These are phyloP conservation scores for Metschnikowia koreensis DNA, from an alignment of 805 yeast genomes.

Conservation along the genomic window DNA sequence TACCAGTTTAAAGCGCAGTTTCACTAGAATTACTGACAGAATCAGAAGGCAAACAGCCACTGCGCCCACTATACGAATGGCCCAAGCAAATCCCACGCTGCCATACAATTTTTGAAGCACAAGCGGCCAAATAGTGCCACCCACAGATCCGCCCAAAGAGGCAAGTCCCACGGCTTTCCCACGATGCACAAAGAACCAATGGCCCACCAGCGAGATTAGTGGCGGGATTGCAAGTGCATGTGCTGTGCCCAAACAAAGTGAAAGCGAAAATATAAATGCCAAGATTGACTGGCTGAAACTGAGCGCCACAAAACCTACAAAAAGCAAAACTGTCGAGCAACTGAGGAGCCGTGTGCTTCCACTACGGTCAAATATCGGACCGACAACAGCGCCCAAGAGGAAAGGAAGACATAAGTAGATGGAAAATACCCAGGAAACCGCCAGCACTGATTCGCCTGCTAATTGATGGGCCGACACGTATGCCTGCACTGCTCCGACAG, in stretches of 20 bases:
- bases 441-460: conserved; percentile 40
- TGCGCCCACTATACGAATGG: conserved; percentile 48
- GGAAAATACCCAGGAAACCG: conserved; percentile 66
- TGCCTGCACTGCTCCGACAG: conserved; percentile 62
- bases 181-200: conserved; percentile 61
- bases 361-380: conserved; percentile 60
- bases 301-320: conserved; percentile 52
- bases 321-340: conserved; percentile 33
- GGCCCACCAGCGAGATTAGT: conserved; percentile 57
- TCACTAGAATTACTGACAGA: conserved; percentile 26
- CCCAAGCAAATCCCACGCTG: conserved; percentile 58
- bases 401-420: conserved; percentile 47
- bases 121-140: conserved; percentile 62
- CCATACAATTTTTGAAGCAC: conserved; percentile 45
- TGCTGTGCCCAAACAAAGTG: conserved; percentile 54
- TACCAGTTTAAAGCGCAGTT: conserved; percentile 23
- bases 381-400: conserved; percentile 36
- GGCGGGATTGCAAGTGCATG: conserved; percentile 62
- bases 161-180: conserved; percentile 63
- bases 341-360: conserved; percentile 50
- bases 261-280: conserved; percentile 60
- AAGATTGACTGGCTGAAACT: conserved; percentile 53
- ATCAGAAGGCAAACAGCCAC: conserved; percentile 28
- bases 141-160: conserved; percentile 64
- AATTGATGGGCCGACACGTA: conserved; percentile 55